Base-by-base conservation (phyloP, 2,329 filamentous ascomycete species). In the Pseudocercospora cruenta region DNA sequence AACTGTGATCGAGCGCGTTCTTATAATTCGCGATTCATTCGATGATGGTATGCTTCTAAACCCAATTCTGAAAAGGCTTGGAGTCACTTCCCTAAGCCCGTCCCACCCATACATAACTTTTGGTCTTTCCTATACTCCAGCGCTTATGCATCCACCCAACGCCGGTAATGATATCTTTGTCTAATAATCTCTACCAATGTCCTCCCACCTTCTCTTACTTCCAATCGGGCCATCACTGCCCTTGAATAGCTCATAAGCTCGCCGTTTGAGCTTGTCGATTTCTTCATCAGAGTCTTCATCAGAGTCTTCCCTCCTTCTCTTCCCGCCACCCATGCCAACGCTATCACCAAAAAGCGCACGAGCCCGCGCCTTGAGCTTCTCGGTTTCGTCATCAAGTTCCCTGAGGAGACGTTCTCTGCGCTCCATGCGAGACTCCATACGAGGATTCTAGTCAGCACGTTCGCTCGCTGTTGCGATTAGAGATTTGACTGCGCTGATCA, bases 401-500 rank as follows among this genome's bases (percentile, higher is more conserved):
- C 4, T 16, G 4, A 36, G 33, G 33, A 36, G 12, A 12, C 31
- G 31, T 4, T 33, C 10, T 1, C 31, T 7, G 45, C 45, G 45
- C 45, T 49, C n/a, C 36, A 39, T 4, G 14, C 36, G 36, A 16
- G 1, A 6, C 39, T 43, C n/a, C 39, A 43, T 43, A 16, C 16
- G 14, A 7, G 2, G 19, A 19, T 54, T 4, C 67, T 69, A 69
- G 19, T 36, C 57, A 43, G 54, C 55, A 19, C 26, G 53, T 10
- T 65, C 65, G 58, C 61, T 67, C 60, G 65, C 63, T n/a, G 54
- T 60, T n/a, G 57, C 64, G 55, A 73, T 70, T 47, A 73, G 59
- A 39, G 63, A 60, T 22, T 67, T 89, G 57, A 98, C 93, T 78
- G 93, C 92, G 73, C 89, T 89, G 65, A 94, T 93, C 69, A 98